Evolutionary conservation across 192 early-diverging fungal genomes (phyloP).

Genomic region (Phlyctochytrium bullatum): DNA sequence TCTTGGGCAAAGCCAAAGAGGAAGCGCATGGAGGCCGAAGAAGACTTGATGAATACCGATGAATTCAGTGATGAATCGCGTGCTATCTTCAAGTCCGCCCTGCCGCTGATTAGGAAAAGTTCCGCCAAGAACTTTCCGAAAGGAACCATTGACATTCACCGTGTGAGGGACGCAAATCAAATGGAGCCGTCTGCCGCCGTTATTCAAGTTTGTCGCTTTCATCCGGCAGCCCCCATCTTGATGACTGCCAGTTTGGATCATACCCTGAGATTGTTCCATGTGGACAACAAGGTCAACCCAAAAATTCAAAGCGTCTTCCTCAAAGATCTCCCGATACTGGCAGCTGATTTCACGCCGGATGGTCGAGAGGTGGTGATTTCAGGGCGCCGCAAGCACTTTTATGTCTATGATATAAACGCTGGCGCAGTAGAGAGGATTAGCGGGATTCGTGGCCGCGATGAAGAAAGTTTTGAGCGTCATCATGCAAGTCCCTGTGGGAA

Average conservation of each 20-base stretch:
- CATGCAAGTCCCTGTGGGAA: conserved; percentile 66
- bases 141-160: conserved; percentile 59
- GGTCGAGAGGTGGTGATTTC: conserved; percentile 74
- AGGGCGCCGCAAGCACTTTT: conserved; percentile 80
- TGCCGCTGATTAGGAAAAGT: conserved; percentile 26
- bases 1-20: conserved; percentile 66
- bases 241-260: conserved; percentile 87
- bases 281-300: conserved; percentile 91
- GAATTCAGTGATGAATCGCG: background rate
- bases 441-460: conserved; percentile 72
- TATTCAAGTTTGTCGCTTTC: conserved; percentile 75
- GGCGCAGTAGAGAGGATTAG: conserved; percentile 66
- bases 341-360: conserved; percentile 70
- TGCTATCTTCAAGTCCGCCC: conserved; percentile 13
- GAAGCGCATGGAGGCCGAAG: conserved; percentile 10
- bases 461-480: conserved; percentile 72
- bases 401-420: conserved; percentile 78
- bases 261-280: conserved; percentile 84
- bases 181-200: conserved; percentile 49
- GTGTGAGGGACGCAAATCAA: conserved; percentile 78
- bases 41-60: background rate
- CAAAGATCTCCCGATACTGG: conserved; percentile 82
- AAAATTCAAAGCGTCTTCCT: conserved; percentile 87
- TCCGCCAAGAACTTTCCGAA: conserved; percentile 37
- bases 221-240: conserved; percentile 84